Base-by-base conservation (phyloP, 192 early-diverging fungal species). In the Gamsiella multidivaricata region DNA sequence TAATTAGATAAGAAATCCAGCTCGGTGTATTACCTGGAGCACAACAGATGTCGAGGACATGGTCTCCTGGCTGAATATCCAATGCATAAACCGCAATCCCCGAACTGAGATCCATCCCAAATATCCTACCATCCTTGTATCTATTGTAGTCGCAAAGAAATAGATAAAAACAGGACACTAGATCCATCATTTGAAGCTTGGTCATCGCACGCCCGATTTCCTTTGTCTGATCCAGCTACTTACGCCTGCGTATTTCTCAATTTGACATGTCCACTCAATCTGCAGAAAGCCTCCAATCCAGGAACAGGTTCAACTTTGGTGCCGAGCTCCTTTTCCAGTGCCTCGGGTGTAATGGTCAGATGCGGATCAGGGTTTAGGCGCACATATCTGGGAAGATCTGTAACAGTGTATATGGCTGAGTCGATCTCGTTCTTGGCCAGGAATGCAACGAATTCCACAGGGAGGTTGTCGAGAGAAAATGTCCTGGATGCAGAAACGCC, bases 11-110 rank as follows among this genome's bases (percentile, higher is more conserved):
- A 33, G 2, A n/a, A n/a, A n/a, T n/a, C n/a, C n/a, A n/a, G n/a
- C n/a, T n/a, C n/a, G n/a, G n/a, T n/a, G 8, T 10, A 2, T 54
- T 57, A 79, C 64, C 94, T 52, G 95, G 92, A 3, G 94, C 94
- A 61, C 90, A 94, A 64, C 93, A 97, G 28, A 95, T 83, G 64
- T 96, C 97, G 17, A 99, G 84, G 3, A 98, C 91, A 71, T 98
- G 93, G 56, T 99, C 92, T 41, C 91, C 84, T 0, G 87, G 83
- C 10, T 88, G 51, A 0, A 96, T 76, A 2, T 87, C 87, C 17
- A 99, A 81, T 5, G 96, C 91, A 32, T 88, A 69, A 0, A 93
- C 94, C 0, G 96, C 95, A 1, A 97, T 84, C 0, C 90, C 97
- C 3, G 94, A 96, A 60, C 94, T 89, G 18, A 95, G 81, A 74